phyloP scores from a whole-genome alignment of 768 basidiomycete genomes.

The Boletus tylopilopsis region DNA sequence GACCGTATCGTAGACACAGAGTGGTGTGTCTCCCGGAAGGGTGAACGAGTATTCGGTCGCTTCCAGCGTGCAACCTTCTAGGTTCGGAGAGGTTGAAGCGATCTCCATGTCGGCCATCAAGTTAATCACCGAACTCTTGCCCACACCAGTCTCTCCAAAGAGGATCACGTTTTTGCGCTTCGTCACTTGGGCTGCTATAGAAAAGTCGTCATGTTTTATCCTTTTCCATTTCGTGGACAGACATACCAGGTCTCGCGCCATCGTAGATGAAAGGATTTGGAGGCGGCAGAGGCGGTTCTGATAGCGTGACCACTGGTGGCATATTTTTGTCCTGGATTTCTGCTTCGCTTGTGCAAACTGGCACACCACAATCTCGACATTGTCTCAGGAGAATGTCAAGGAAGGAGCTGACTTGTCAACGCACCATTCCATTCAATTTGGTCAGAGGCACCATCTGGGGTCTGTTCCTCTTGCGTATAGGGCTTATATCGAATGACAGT shows the following conservation, averaged over 20 bases:
- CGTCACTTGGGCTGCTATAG: not conserved
- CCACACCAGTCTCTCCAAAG: conserved; percentile 9
- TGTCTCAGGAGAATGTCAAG: too few relatives aligned
- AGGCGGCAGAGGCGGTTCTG: too few relatives aligned
- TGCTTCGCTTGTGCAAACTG: too few relatives aligned
- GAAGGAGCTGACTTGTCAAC: too few relatives aligned
- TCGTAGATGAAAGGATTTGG: not conserved
- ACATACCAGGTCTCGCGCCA: not conserved
- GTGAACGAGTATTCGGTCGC: not conserved
- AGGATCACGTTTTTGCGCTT: conserved; percentile 2
- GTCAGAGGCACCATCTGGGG: too few relatives aligned
- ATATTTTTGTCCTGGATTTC: not conserved
- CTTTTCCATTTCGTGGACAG: not conserved
- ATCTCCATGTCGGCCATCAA: not conserved
- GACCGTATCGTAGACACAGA: conserved; percentile 7
- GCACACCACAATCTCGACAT: too few relatives aligned
- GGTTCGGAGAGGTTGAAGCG: not conserved
- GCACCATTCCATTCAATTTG: too few relatives aligned
- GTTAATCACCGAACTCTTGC: conserved; percentile 11
- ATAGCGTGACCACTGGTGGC: too few relatives aligned
- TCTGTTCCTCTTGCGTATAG: too few relatives aligned
- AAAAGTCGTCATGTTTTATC: not conserved
- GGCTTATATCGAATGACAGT: too few relatives aligned
- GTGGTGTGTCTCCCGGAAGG: not conserved
- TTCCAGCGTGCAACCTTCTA: not conserved